Evolutionary conservation across 306 rosid species (phyloP).

Genomic region (Malus orientalis): DNA sequence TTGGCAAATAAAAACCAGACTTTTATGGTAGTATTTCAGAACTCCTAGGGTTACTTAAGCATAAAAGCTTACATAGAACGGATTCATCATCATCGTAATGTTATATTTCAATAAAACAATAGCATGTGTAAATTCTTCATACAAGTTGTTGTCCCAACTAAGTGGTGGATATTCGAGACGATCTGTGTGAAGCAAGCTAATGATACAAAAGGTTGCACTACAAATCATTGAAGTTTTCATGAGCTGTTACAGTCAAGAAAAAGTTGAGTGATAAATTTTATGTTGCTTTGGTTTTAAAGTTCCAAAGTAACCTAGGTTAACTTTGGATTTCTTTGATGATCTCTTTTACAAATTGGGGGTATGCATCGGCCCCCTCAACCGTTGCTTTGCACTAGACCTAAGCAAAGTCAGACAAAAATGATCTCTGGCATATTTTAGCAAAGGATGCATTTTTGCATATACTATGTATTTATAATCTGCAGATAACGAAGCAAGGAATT

Average conservation of each 20-base stretch:
- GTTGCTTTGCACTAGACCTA: background rate
- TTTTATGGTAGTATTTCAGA: too few species aligned
- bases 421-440: background rate
- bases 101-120: too few species aligned
- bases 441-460: background rate
- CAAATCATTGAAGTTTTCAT: background rate
- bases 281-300: slow-evolving; percentile 1
- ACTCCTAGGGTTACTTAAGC: too few species aligned
- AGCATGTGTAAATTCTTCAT: too few species aligned
- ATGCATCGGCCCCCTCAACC: background rate
- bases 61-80: too few species aligned
- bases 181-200: background rate
- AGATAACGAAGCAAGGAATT: background rate
- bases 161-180: background rate
- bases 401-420: background rate
- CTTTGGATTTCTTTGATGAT: background rate
- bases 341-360: background rate
- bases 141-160: background rate
- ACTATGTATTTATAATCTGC: background rate
- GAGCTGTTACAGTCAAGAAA: background rate
- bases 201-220: background rate
- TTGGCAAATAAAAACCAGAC: too few species aligned
- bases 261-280: background rate
- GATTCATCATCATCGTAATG: background rate
- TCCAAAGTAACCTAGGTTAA: background rate